A percentile compares a stretch with the other conserved stretches of the same genome.
Conservation (phyloP, 768 basidiomycete species). For the Saitozyma sp. region DNA sequence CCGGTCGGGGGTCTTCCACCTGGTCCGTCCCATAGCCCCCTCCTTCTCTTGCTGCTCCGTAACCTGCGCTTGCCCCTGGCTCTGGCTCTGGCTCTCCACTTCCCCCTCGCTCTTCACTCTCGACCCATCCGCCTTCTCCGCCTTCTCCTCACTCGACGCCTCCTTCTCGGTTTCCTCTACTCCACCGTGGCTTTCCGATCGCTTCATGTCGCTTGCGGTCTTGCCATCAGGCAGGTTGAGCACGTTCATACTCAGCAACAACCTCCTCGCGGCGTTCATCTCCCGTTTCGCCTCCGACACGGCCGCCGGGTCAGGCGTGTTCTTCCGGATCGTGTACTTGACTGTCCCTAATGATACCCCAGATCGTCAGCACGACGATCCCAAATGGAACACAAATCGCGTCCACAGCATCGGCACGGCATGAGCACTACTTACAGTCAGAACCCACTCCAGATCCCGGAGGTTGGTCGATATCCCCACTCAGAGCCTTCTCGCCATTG, state of each 20-base stretch:
- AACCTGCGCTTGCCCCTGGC: not conserved
- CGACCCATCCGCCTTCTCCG: not conserved
- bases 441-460: too few relatives aligned
- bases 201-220: slow-evolving; percentile 19
- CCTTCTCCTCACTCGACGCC: slow-evolving; percentile 4
- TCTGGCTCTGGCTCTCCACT: not conserved
- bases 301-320: slow-evolving; percentile 8
- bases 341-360: slow-evolving; percentile 60
- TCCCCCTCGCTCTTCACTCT: not conserved
- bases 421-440: too few relatives aligned
- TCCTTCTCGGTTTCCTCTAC: slow-evolving; percentile 18
- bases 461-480: not conserved
- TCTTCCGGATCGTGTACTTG: slow-evolving; percentile 55
- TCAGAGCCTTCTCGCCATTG: not conserved
- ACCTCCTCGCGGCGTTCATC: slow-evolving; percentile 1
- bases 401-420: too few relatives aligned
- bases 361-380: not conserved
- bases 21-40: too few relatives aligned
- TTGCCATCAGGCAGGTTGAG: slow-evolving; percentile 40
- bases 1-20: not conserved
- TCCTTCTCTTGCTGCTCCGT: not conserved
- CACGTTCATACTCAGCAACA: slow-evolving; percentile 20
- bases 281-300: slow-evolving; percentile 10
- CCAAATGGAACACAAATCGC: too few relatives aligned
- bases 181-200: not conserved